Base-by-base conservation (phyloP, 2,329 filamentous ascomycete species). In the Pestalotiopsis sp. region DNA sequence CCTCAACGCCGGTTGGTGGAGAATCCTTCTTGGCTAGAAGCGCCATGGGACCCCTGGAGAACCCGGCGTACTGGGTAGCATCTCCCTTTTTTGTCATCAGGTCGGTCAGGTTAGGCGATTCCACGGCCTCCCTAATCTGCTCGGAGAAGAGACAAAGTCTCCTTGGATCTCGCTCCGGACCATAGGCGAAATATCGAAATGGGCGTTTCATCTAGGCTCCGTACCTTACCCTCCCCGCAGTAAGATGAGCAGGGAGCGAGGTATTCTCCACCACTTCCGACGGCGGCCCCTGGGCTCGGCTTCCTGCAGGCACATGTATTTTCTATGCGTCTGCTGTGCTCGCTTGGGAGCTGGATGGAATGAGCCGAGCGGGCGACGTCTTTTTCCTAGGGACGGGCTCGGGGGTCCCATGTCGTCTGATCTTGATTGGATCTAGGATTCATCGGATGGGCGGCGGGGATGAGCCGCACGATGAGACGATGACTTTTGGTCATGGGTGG, bases 1-100 rank as follows among this genome's bases (percentile, higher is more conserved):
- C 52, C 57, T 67, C 57, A 59, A 67, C 36, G 57, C 56, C 65
- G 65, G 57, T 67, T 67, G 65, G 65, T 67, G 65, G 65, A 67
- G 56, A 67, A 61, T 66, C 64, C 20, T 23, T 25, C 45, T 27
- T 20, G 25, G 12, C 39, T 11, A 65, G 39, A 52, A 36, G 20
- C 20, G 23, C 11, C 9, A 13, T 12, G 12, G 27, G n/a, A 17
- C 38, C 20, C 36, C 27, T 39, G 17, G 49, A 6, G 57, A 23
- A n/a, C 4, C 63, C 23, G 57, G 63, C 41, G 23, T 17, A 56
- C 57, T 25, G 45, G 41, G 52, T 56, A 61, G 20, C 41, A 57
- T 38, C 45, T 36, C n/a, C 41, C 17, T n/a, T 25, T 61, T 61
- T 36, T 39, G 59, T 61, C 63, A 14, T 13, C 25, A 56, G 31